Percentiles rank a stretch among this genome's conserved stretches.
Evolutionary conservation across 352 stramenopile species (phyloP).

Genomic region (Globisporangium iwayamae): DNA sequence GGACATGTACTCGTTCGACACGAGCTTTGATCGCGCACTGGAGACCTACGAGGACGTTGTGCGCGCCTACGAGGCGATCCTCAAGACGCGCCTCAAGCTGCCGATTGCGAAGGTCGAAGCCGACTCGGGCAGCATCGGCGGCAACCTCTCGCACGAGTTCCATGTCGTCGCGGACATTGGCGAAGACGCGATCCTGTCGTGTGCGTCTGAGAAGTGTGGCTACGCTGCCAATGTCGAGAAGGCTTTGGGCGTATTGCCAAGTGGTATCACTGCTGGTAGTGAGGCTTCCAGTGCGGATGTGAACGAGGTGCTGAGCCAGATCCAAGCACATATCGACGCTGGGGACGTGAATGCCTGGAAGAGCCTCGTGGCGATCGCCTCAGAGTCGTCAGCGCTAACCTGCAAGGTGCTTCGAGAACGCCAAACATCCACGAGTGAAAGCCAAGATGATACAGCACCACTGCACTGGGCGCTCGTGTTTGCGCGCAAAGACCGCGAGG

Average conservation of each 20-base stretch:
- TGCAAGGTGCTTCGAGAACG: slow-evolving; percentile 38
- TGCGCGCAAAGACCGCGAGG: slow-evolving; percentile 49
- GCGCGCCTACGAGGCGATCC: slow-evolving; percentile 72
- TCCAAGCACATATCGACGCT: slow-evolving; percentile 16
- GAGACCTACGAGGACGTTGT: slow-evolving; percentile 81
- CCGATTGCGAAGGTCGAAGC: slow-evolving; percentile 78
- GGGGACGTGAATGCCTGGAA: slow-evolving; percentile 26
- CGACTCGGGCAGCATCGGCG: slow-evolving; percentile 86
- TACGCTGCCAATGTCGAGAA: slow-evolving; percentile 90
- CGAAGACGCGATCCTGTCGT: slow-evolving; percentile 83
- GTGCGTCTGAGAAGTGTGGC: slow-evolving; percentile 40
- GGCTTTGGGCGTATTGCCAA: slow-evolving; percentile 39
- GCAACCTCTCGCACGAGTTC: slow-evolving; percentile 88
- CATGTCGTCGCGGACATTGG: slow-evolving; percentile 80
- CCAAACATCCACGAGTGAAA: slow-evolving; percentile 12
- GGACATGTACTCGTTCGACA: slow-evolving; percentile 90
- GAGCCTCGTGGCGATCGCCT: slow-evolving; percentile 19
- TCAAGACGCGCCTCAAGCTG: slow-evolving; percentile 59
- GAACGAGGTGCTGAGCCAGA: slow-evolving; percentile 13
- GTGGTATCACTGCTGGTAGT: neutral
- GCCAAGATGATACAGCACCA: slow-evolving; percentile 11
- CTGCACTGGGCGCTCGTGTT: slow-evolving; percentile 47
- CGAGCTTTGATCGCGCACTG: slow-evolving; percentile 48
- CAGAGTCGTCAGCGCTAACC: slow-evolving; percentile 20
- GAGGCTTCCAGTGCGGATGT: neutral